phyloP scores from a whole-genome alignment of 257 asterid species.

The Penstemon newberryi region DNA sequence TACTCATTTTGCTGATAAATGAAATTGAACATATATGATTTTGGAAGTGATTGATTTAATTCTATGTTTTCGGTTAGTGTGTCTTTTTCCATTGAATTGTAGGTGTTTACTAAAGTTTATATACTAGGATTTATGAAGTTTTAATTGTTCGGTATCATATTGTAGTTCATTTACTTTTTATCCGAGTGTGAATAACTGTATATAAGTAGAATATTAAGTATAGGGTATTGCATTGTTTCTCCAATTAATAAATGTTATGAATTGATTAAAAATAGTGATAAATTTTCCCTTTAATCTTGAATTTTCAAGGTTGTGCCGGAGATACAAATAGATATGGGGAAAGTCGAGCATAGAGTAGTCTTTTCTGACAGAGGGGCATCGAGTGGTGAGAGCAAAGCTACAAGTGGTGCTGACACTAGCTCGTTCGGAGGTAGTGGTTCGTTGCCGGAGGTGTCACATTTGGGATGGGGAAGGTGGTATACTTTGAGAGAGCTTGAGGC shows the following conservation, averaged over 20 bases:
- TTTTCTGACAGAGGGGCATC: conserved; percentile 87
- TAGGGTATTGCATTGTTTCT: not conserved
- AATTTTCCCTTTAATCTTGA: not conserved
- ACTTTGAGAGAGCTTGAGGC: conserved; percentile 97
- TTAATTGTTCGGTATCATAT: too few relatives aligned
- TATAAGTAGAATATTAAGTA: not conserved
- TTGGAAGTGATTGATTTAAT: too few relatives aligned
- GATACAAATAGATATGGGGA: conserved; percentile 95
- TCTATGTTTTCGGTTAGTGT: too few relatives aligned
- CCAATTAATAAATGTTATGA: not conserved
- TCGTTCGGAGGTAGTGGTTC: conserved; percentile 55
- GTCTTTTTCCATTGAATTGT: too few relatives aligned
- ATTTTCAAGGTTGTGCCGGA: conserved; percentile 69
- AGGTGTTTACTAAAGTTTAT: too few relatives aligned
- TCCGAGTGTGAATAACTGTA: not conserved
- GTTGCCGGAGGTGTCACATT: conserved; percentile 94
- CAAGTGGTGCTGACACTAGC: conserved; percentile 79
- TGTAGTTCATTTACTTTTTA: conserved; percentile 10
- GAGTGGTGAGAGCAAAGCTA: conserved; percentile 90
- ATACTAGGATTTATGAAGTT: too few relatives aligned
- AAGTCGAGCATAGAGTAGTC: conserved; percentile 91
- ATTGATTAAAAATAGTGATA: not conserved
- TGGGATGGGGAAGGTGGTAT: conserved; percentile 99
- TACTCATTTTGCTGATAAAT: not conserved
- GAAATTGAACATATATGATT: too few relatives aligned